A percentile compares a stretch with the other conserved stretches of the same genome.
These are phyloP conservation scores for Mortierella hygrophila DNA, from an alignment of 192 early-diverging fungal species.

Conservation along the genomic window DNA sequence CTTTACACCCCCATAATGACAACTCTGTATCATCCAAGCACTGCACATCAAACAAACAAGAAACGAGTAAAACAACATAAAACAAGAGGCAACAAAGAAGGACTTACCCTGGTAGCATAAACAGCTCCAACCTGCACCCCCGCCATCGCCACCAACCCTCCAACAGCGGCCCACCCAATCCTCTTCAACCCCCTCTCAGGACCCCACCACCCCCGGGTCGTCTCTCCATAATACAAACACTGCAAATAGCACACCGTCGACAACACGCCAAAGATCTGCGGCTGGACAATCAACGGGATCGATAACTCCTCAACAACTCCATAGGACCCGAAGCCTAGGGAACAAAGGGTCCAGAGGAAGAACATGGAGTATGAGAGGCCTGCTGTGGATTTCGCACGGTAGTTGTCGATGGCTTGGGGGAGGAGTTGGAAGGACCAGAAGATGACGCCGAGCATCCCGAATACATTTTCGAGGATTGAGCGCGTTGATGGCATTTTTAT, in stretches of 20 bases:
- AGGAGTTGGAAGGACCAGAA: constrained; percentile 67
- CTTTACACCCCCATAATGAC: not conserved
- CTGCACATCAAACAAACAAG: constrained; percentile 8
- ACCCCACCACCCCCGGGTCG: constrained; percentile 1
- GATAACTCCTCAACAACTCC: constrained; percentile 56
- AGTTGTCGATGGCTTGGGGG: constrained; percentile 64
- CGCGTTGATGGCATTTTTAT: constrained; percentile 49
- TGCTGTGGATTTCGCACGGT: constrained; percentile 46
- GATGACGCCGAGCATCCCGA: constrained; percentile 59
- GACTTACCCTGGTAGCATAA: constrained; percentile 40
- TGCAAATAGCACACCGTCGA: constrained; percentile 53
- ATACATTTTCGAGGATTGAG: constrained; percentile 53
- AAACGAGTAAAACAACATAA: not conserved
- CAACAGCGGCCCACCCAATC: not conserved
- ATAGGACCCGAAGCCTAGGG: constrained; percentile 57
- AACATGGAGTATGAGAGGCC: constrained; percentile 59
- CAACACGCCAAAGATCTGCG: constrained; percentile 60
- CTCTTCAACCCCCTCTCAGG: not conserved
- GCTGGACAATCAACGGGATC: constrained; percentile 61
- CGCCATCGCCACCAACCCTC: not conserved
- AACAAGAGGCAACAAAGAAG: not conserved
- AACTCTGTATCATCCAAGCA: not conserved
- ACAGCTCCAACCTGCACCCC: constrained; percentile 23
- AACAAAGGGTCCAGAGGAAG: constrained; percentile 55
- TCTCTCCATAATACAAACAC: constrained; percentile 47